Base-by-base conservation (phyloP, 108 stramenopile genomes). In the Pseudonitzschia delicatissima region DNA sequence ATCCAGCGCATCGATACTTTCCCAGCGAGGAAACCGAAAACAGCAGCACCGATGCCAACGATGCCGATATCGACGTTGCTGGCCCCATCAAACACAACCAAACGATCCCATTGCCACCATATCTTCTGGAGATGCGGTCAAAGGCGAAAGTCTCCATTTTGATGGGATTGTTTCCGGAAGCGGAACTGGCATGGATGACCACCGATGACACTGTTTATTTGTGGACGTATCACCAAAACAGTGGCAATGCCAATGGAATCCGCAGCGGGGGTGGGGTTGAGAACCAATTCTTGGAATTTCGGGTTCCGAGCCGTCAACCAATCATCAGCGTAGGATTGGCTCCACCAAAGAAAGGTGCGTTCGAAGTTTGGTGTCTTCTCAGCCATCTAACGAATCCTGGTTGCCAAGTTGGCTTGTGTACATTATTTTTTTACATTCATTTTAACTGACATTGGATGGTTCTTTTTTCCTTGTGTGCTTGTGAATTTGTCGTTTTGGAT, bases 161-260 rank as follows among this genome's bases (percentile, higher is more conserved):
- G n/a, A 97, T 97, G 98, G 98, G 98, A 21, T 49, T 98, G 28
- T 77, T 97, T 44, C 87, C 91, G 40, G 83, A 95, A 35, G 96
- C 90, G 7, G 60, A 89, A 66, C 73, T 96, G 53, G 98, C 86
- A 7, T 98, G 98, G 98, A 69, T 97, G 79, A 87, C 80, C 50
- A 78, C 91, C 35, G 98, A 98, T 68, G 86, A 93, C 48, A 79
- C 69, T 7, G 76, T 98, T 9, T 97, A 85, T 50, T 64, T 98
- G 32, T 98, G 96, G 98, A 71, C 88, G 32, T 94, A 90, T 77
- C 53, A 55, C 32, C 53, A 61, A 25, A 57, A 77, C 32, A 39
- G 29, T 27, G 69, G 45, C 26, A 61, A 37, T 15, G 23, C 37
- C 18, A 51, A 49, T 35, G 42, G 45, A 31, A 47, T 45, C 25